These are phyloP conservation scores for Didymella arachidicola DNA, from an alignment of 2,329 filamentous ascomycete genomes.

Conservation along the genomic window DNA sequence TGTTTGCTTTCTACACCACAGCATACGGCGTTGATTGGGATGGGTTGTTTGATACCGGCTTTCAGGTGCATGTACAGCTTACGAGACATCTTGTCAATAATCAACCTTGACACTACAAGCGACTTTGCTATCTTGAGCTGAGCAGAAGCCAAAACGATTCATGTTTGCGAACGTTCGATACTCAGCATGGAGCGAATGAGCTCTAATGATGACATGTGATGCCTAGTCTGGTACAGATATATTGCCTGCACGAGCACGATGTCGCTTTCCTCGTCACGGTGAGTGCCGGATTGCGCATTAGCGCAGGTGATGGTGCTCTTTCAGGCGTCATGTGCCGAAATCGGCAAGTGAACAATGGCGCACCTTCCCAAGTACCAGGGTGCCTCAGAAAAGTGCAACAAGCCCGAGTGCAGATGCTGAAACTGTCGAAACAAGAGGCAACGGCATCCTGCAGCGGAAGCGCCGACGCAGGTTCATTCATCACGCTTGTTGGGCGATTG, in stretches of 20 bases:
- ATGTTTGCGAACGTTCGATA: neutral
- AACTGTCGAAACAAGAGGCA: conserved; percentile 8
- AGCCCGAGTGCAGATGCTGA: conserved; percentile 9
- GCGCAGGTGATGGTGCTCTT: conserved; percentile 17
- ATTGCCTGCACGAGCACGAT: conserved; percentile 4
- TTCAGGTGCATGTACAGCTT: conserved; percentile 16
- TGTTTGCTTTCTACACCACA: conserved; percentile 24
- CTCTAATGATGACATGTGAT: neutral
- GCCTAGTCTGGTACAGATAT: neutral
- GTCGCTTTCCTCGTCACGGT: conserved; percentile 4
- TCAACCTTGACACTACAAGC: neutral
- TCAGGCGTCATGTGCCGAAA: conserved; percentile 17
- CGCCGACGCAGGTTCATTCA: conserved; percentile 9
- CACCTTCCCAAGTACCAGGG: neutral
- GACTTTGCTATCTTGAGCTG: neutral
- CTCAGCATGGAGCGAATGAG: neutral
- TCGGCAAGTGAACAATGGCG: conserved; percentile 16
- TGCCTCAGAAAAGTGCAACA: conserved; percentile 10
- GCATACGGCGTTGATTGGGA: conserved; percentile 31
- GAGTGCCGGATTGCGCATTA: conserved; percentile 13
- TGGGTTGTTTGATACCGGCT: conserved; percentile 17
- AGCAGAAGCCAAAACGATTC: neutral
- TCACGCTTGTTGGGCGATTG: conserved; percentile 16
- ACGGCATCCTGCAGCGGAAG: conserved; percentile 15
- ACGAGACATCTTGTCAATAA: conserved; percentile 9